Conservation (phyloP, 108 stramenopile species). For the Thalassiosira profunda region DNA sequence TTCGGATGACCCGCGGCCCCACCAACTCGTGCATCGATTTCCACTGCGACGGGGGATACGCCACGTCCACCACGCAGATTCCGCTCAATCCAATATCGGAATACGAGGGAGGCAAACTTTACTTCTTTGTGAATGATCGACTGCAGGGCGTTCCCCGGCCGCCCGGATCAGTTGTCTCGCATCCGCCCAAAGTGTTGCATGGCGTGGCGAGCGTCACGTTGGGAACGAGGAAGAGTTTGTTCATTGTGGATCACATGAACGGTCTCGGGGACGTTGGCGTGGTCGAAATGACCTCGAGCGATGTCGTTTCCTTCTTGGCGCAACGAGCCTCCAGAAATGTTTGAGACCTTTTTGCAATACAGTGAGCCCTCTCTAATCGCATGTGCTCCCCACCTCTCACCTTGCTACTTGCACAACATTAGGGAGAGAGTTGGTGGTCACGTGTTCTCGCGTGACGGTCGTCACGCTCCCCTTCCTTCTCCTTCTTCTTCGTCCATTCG, state of each 20-base stretch:
- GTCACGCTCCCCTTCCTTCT: too few relatives aligned
- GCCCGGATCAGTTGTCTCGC: conserved; percentile 25
- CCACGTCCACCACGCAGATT: conserved; percentile 22
- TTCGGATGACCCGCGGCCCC: conserved; percentile 32
- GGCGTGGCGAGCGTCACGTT: conserved; percentile 25
- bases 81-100: conserved; percentile 37
- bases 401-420: too few relatives aligned
- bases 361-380: too few relatives aligned
- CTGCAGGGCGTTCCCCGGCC: conserved; percentile 19
- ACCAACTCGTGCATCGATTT: conserved; percentile 41
- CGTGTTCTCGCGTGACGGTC: too few relatives aligned
- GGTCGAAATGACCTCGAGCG: too few relatives aligned
- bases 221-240: conserved; percentile 12
- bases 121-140: conserved; percentile 31
- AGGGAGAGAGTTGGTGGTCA: too few relatives aligned
- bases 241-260: conserved; percentile 7
- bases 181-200: conserved; percentile 34
- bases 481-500: too few relatives aligned
- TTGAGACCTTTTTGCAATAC: too few relatives aligned
- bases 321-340: too few relatives aligned
- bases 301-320: too few relatives aligned
- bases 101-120: conserved; percentile 35
- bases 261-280: conserved; percentile 3
- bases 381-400: too few relatives aligned
- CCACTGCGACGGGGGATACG: conserved; percentile 37